Evolutionary conservation across 129 eudicot species (phyloP).

Genomic region (Rutidosis leptorrhynchoides): DNA sequence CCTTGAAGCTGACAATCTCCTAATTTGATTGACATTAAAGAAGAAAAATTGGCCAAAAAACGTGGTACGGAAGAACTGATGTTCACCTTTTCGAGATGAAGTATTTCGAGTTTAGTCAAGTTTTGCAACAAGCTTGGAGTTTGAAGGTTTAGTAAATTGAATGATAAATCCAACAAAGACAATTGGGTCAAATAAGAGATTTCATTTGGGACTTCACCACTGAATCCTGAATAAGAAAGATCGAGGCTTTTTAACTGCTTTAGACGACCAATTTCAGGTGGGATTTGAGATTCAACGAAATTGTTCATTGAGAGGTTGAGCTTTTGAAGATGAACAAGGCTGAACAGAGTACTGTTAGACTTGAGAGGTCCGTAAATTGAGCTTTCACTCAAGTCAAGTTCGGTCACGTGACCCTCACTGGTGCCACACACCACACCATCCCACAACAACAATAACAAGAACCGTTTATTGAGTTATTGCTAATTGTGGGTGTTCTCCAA

Average conservation of each 20-base stretch:
- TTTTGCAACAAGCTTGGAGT: conserved; percentile 5
- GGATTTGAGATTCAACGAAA: conserved; percentile 23
- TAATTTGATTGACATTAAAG: conserved; percentile 1
- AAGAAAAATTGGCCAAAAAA: conserved; percentile 24
- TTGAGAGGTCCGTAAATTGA: conserved; percentile 6
- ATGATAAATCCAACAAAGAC: conserved; percentile 4
- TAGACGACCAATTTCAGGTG: conserved; percentile 3
- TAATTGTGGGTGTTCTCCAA: no score
- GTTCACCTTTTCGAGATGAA: neutral
- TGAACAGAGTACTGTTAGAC: conserved; percentile 21
- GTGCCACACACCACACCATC: conserved; percentile 22
- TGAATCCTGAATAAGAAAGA: neutral
- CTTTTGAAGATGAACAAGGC: conserved; percentile 19
- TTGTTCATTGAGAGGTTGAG: conserved; percentile 24
- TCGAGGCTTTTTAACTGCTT: conserved; percentile 11
- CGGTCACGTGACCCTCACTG: conserved; percentile 9
- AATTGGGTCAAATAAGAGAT: neutral
- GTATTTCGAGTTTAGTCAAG: conserved; percentile 12
- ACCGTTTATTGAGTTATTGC: no score
- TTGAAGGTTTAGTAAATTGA: conserved; percentile 5
- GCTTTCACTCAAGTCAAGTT: conserved; percentile 20
- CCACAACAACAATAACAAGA: conserved; percentile 19
- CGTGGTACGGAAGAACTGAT: neutral
- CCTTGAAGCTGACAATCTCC: neutral
- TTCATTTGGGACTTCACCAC: conserved; percentile 14